Evolutionary conservation across 2,329 filamentous ascomycete species (phyloP), one percentile per base, ranked within the genome.

Genomic region (Endocalyx cinctus): DNA sequence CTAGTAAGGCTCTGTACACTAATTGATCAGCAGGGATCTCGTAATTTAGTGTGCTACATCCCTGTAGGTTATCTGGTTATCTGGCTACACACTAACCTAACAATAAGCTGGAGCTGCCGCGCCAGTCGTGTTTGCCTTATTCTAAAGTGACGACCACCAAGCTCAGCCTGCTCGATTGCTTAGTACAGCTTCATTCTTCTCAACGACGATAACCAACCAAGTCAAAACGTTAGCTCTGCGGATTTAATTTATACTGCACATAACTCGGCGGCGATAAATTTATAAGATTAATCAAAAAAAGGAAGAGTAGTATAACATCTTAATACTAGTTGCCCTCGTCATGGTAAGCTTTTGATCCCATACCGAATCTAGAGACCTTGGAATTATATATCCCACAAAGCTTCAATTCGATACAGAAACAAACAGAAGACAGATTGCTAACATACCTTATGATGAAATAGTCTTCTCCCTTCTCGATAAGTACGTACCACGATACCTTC

Each of bases 381-480:
- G 34, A 43, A 8, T 8, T n/a, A 23, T 23, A 23, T n/a, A 23
- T 23, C n/a, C n/a, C n/a, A 23, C 20, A 23, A 8, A 41, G 35
- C 39, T 42, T 31, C 29, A 15, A 27, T 8, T 8, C 20, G 20
- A 23, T 8, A 23, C 20, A n/a, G n/a, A 23, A 8, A 23, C 8
- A 23, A 14, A 13, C 19, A n/a, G 30, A n/a, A 23, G n/a, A 8
- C 20, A 23, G n/a, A n/a, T 64, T 57, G 57, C 55, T 26, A 27
- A 34, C 34, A 33, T 10, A 17, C 34, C 22, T 27, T 28, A 15
- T 35, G 20, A 27, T 28, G 18, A 27, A 45, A 39, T 60, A 95
- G 88, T 81, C 82, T 59, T 92, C 85, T 49, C 89, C 88, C 51
- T 95, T 95, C 78, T 84, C 87, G 63, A 95, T 95, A 82, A 96